Percentiles rank a stretch among this genome's conserved stretches.
These are phyloP conservation scores for Quercus alba DNA, from an alignment of 306 rosid genomes.

Conservation along the genomic window DNA sequence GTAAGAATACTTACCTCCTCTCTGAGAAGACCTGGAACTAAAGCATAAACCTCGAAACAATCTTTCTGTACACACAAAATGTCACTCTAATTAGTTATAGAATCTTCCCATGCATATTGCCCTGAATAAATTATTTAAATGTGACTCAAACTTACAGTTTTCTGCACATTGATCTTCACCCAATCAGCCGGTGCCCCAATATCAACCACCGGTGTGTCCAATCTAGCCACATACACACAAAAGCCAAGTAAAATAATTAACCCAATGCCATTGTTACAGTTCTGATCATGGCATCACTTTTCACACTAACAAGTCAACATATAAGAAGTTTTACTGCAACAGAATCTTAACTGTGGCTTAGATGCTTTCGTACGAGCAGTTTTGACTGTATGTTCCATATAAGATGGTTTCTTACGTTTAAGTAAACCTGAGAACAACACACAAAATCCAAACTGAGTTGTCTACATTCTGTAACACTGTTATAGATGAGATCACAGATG, in stretches of 20 bases:
- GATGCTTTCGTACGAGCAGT: slow-evolving; percentile 72
- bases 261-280: slow-evolving; percentile 9
- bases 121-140: slow-evolving; percentile 6
- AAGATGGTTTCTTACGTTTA: slow-evolving; percentile 83
- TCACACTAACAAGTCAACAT: slow-evolving; percentile 11
- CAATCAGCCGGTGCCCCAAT: slow-evolving; percentile 97
- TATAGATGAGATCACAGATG: slow-evolving; percentile 11
- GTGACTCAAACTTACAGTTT: slow-evolving; percentile 61
- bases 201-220: slow-evolving; percentile 78
- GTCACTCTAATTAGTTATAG: slow-evolving; percentile 13
- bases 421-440: slow-evolving; percentile 55
- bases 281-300: slow-evolving; percentile 8
- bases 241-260: slow-evolving; percentile 25
- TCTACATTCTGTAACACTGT: slow-evolving; percentile 8
- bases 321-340: slow-evolving; percentile 13
- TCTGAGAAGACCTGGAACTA: slow-evolving; percentile 98
- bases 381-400: slow-evolving; percentile 65
- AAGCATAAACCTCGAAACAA: slow-evolving; percentile 94
- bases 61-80: slow-evolving; percentile 66
- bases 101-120: background rate
- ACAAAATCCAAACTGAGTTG: slow-evolving; percentile 14
- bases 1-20: slow-evolving; percentile 68
- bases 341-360: slow-evolving; percentile 79
- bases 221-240: slow-evolving; percentile 44
- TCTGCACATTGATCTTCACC: slow-evolving; percentile 95